Conservation (phyloP, 2,329 filamentous ascomycete species). For the Trematosphaeria pertusa region DNA sequence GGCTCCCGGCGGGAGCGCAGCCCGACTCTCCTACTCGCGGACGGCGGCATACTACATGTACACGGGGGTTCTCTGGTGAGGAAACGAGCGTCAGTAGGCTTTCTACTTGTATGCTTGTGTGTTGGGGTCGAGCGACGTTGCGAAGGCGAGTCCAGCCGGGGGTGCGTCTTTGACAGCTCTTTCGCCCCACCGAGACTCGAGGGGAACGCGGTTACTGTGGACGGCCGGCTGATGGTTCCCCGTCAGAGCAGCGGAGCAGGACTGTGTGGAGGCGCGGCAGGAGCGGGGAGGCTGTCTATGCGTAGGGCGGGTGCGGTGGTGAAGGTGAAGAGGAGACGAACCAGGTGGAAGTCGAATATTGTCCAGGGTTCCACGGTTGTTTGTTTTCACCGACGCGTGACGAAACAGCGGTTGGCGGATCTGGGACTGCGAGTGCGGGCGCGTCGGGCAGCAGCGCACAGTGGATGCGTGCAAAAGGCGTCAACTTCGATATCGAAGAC, state of each 20-base stretch:
- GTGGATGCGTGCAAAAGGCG: not conserved
- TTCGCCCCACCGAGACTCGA: slow-evolving; percentile 15
- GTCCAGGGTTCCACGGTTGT: slow-evolving; percentile 7
- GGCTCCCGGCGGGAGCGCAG: slow-evolving; percentile 40
- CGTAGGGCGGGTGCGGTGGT: slow-evolving; percentile 2
- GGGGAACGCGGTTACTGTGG: slow-evolving; percentile 11
- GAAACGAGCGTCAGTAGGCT: not conserved
- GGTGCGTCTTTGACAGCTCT: slow-evolving; percentile 2
- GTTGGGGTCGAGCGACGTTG: not conserved
- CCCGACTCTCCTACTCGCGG: slow-evolving; percentile 34
- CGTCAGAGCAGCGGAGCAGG: not conserved
- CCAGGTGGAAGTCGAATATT: slow-evolving; percentile 6
- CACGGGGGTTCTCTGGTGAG: slow-evolving; percentile 4
- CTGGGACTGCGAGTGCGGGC: slow-evolving; percentile 2
- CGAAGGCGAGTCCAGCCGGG: not conserved
- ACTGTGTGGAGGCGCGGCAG: not conserved
- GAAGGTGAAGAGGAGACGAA: not conserved
- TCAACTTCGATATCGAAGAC: slow-evolving; percentile 3
- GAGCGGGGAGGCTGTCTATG: not conserved
- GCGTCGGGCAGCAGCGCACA: not conserved
- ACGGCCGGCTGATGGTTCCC: not conserved
- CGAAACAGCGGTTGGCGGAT: slow-evolving; percentile 8
- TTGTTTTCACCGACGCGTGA: slow-evolving; percentile 18
- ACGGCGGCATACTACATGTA: slow-evolving; percentile 38
- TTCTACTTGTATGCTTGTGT: not conserved